These are phyloP conservation scores for Saturnispora bothae DNA, from an alignment of 805 yeast species.

Conservation along the genomic window DNA sequence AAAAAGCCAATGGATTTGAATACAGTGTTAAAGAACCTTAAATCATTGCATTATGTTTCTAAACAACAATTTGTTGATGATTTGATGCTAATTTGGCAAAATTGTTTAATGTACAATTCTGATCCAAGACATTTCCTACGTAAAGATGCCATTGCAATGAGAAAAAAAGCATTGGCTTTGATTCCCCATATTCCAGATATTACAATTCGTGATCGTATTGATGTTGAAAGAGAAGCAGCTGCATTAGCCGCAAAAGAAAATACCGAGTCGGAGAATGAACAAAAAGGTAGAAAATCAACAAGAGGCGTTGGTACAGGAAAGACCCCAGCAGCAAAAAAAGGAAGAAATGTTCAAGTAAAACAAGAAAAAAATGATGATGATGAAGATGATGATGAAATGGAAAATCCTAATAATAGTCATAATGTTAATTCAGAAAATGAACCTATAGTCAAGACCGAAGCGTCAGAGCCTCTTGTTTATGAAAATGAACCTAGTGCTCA, in stretches of 20 bases:
- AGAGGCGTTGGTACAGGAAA: slow-evolving; percentile 26
- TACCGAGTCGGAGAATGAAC: slow-evolving; percentile 20
- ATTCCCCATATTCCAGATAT: slow-evolving; percentile 87
- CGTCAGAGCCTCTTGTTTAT: no score
- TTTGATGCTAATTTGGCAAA: slow-evolving; percentile 88
- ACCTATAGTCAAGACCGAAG: background rate
- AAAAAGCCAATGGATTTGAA: slow-evolving; percentile 94
- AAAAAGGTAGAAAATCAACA: slow-evolving; percentile 21
- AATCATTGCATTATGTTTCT: slow-evolving; percentile 68
- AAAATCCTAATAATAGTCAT: background rate
- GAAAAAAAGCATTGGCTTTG: slow-evolving; percentile 67
- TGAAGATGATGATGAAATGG: background rate
- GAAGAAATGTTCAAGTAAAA: slow-evolving; percentile 13
- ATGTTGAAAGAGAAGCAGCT: slow-evolving; percentile 58
- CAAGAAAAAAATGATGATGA: background rate
- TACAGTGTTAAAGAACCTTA: slow-evolving; percentile 85
- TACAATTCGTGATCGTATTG: slow-evolving; percentile 58
- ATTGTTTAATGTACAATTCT: slow-evolving; percentile 85
- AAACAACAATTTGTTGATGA: slow-evolving; percentile 92
- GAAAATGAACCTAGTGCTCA: background rate
- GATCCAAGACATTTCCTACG: slow-evolving; percentile 90
- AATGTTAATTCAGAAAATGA: background rate
- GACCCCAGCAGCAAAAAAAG: slow-evolving; percentile 26
- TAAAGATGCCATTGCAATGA: slow-evolving; percentile 93
- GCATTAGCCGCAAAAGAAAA: slow-evolving; percentile 27